Base-by-base conservation (phyloP, 441 rosid genomes). In the Manihot esculenta region DNA sequence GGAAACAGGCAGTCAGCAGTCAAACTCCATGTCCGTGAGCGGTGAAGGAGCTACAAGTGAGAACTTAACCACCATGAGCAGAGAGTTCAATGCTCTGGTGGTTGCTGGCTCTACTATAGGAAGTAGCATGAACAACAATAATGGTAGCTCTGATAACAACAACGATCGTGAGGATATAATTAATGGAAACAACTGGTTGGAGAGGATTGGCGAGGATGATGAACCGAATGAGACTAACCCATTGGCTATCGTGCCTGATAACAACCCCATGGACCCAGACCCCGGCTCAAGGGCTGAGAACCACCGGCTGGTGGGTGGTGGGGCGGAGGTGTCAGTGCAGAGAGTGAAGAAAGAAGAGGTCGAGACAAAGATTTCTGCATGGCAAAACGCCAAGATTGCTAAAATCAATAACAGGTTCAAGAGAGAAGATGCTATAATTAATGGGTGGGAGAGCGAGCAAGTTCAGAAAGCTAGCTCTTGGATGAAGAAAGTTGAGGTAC, bases 401-500 rank as follows among this genome's bases (percentile, higher is more conserved):
- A 94, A 92, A 90, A 61, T 89, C 68, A 94, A 86, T 73, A 94
- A 94, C 45, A 84, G 95, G 86, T 87, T 90, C 71, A 94, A 92
- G 84, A 86, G 99, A 73, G 94, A 94, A 75, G 97, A 94, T 62
- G 97, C 99, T 2, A 58, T 94, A 38, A 87, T 92, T 74, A 84
- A 84, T 77, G 99, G 97, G 14, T 87, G 95, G 99, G 92, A 92
- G 56, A 82, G 83, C 44, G 97, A 94, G 71, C 95, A 92, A 57
- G 87, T 88, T 1, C 92, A 88, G 27, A 90, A 83, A 72, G 85
- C 97, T 26, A 83, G 73, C 50, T 86, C 95, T 79, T 85, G 91
- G 91, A 88, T 92, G 93, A 94, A 92, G 77, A 94, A 86, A 83
- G 83, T 92, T 72, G 99, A 94, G 99, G 99, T 92, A 80, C 38